Base-by-base conservation (phyloP, 352 stramenopile genomes). In the Phytophthora agathidicida region DNA sequence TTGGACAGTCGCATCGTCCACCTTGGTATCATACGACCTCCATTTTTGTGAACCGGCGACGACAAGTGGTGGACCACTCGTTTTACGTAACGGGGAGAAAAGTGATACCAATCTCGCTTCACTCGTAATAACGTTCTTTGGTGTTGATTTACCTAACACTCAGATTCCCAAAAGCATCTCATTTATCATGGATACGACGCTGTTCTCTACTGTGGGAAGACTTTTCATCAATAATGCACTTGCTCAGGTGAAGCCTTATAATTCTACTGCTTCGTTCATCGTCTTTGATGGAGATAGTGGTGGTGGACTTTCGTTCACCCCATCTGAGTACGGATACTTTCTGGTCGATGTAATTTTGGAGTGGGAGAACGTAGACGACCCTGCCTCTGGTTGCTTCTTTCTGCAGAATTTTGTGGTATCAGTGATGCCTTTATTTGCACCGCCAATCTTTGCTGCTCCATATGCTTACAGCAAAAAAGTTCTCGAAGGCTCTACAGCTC, bases 381-480 rank as follows among this genome's bases (percentile, higher is more conserved):
- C 17, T 17, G 11, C 38, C n/a, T 52, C 42, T 28, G 62, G 62
- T 7, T 71, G 62, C 24, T 43, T 37, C 9, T 58, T 57, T 38
- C 46, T 39, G 19, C 27, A 46, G 38, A 58, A 57, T 7, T 26
- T 63, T 37, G 39, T 27, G 14, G 4, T 71, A 8, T 62, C 37
- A 17, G 44, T 51, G 7, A 3, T 67, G 3, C 55, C 48, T 27
- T 56, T 27, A 14, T 32, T 65, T 37, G 45, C 38, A 10, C 46
- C 56, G 20, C 39, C 55, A 20, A 1, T 57, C 1, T 54, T 58
- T 44, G 30, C 20, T 16, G 9, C 37, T 9, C 62, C 62, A 2
- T 63, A 59, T 26, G 33, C 37, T 30, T 71, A 64, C 19, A 71
- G 36, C 17, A 48, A 36, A 46, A 67, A 41, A 26, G 39, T 68